Percentiles rank a stretch among this genome's conserved stretches.
Evolutionary conservation across 2,329 filamentous ascomycete genomes (phyloP).

Genomic region (Ophiostoma himal-ulmi): DNA sequence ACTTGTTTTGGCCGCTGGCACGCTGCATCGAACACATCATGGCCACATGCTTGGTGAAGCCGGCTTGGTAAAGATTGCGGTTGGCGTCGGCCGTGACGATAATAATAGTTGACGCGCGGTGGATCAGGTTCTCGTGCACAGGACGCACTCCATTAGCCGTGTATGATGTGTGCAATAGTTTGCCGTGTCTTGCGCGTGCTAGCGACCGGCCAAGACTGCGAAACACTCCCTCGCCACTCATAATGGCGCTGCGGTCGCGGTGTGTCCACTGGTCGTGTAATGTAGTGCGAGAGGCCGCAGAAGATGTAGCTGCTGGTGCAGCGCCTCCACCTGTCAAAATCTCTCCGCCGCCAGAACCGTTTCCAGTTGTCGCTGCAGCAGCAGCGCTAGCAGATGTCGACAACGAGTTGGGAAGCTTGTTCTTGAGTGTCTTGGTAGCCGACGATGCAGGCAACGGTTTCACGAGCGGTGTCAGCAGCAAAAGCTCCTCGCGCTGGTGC

Average conservation of each 20-base stretch:
- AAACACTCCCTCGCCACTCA: conserved; percentile 92
- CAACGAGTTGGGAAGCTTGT: conserved; percentile 27
- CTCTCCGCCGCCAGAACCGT: background rate
- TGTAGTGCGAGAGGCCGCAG: conserved; percentile 28
- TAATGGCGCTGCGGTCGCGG: conserved; percentile 58
- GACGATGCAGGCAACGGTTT: conserved; percentile 89
- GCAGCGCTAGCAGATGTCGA: background rate
- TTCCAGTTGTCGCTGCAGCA: background rate
- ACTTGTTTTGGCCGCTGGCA: conserved; percentile 74
- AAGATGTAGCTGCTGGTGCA: background rate
- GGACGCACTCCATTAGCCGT: conserved; percentile 88
- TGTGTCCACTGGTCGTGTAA: conserved; percentile 52
- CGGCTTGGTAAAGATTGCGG: conserved; percentile 85
- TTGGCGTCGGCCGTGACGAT: conserved; percentile 92
- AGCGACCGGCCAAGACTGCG: conserved; percentile 80
- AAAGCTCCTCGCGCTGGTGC: conserved; percentile 78
- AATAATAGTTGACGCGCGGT: conserved; percentile 79
- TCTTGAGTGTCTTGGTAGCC: conserved; percentile 62
- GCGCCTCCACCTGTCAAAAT: background rate
- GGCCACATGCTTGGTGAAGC: conserved; percentile 91
- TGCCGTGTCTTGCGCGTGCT: conserved; percentile 78
- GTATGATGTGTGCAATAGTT: conserved; percentile 89
- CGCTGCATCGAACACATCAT: conserved; percentile 88
- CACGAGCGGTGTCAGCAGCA: conserved; percentile 80
- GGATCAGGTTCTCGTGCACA: conserved; percentile 88